Percentiles rank a stretch among this genome's conserved stretches.
phyloP scores from a whole-genome alignment of 225 moss, liverwort and hornwort genomes.

The Marchantia paleacea region DNA sequence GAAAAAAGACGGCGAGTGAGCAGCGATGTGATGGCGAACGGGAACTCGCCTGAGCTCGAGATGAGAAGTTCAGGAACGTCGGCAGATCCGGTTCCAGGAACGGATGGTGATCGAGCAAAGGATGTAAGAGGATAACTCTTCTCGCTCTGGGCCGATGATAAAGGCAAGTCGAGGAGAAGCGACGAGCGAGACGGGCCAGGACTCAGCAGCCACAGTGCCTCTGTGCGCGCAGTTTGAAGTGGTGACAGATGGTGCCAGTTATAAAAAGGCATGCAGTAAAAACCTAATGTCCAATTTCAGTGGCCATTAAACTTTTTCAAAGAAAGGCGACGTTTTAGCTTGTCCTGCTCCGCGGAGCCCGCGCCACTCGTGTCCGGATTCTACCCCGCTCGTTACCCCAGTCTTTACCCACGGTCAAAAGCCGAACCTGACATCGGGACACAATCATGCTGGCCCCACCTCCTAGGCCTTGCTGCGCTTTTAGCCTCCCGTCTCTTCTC shows the following conservation, averaged over 20 bases:
- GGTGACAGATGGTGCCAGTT: constrained; percentile 5
- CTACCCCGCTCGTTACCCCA: neutral
- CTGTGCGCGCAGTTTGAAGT: neutral
- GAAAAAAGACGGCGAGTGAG: neutral
- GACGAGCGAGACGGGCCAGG: neutral
- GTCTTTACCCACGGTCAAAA: no score
- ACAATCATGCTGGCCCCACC: no score
- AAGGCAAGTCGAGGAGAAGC: neutral
- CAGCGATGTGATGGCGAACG: neutral
- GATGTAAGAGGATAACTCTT: neutral
- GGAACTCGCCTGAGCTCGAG: constrained; percentile 13
- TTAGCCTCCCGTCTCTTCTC: no score
- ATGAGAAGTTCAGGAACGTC: neutral
- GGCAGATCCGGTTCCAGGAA: neutral
- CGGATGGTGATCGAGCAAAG: neutral
- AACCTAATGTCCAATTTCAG: neutral
- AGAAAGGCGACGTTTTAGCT: neutral
- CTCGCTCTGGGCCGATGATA: constrained; percentile 4
- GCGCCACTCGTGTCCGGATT: neutral
- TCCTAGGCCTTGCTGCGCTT: no score
- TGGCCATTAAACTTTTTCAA: neutral
- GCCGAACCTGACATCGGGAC: no score
- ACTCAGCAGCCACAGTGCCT: neutral
- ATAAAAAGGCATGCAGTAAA: neutral
- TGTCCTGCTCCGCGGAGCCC: neutral